A percentile compares a stretch with the other conserved stretches of the same genome.
Conservation (phyloP, 352 stramenopile genomes). For the Phytophthora litchii region DNA sequence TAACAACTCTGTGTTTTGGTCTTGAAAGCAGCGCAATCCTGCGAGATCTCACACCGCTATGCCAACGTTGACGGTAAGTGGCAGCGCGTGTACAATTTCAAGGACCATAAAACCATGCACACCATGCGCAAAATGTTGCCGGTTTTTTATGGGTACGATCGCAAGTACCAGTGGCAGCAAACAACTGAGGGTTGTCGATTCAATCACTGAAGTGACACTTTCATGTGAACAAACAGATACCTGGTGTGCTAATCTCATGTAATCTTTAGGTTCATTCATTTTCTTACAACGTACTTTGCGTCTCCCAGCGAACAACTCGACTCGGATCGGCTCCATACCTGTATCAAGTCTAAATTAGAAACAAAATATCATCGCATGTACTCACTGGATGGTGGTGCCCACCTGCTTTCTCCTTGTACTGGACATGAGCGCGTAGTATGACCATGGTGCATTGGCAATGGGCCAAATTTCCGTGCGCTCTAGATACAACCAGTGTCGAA, state of each 20-base stretch:
- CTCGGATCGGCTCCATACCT: conserved; percentile 38
- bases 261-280: conserved; percentile 48
- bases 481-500: conserved; percentile 50
- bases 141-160: conserved; percentile 65
- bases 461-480: conserved; percentile 14
- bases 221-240: conserved; percentile 1
- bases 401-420: conserved; percentile 42
- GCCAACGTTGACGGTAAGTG: conserved; percentile 85
- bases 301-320: conserved; percentile 28
- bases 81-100: conserved; percentile 79
- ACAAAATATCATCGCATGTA: conserved; percentile 27
- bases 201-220: conserved; percentile 9
- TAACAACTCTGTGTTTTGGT: conserved; percentile 17
- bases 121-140: conserved; percentile 73
- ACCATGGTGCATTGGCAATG: background rate
- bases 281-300: conserved; percentile 43
- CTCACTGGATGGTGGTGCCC: conserved; percentile 17
- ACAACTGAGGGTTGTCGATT: conserved; percentile 1
- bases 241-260: conserved; percentile 33
- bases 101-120: conserved; percentile 63
- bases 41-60: conserved; percentile 74
- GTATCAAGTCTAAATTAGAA: conserved; percentile 41
- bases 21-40: conserved; percentile 49
- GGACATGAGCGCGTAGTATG: conserved; percentile 15
- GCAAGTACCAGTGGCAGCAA: conserved; percentile 24